Conservation (phyloP, 768 basidiomycete genomes). For the Suillus discolor region DNA sequence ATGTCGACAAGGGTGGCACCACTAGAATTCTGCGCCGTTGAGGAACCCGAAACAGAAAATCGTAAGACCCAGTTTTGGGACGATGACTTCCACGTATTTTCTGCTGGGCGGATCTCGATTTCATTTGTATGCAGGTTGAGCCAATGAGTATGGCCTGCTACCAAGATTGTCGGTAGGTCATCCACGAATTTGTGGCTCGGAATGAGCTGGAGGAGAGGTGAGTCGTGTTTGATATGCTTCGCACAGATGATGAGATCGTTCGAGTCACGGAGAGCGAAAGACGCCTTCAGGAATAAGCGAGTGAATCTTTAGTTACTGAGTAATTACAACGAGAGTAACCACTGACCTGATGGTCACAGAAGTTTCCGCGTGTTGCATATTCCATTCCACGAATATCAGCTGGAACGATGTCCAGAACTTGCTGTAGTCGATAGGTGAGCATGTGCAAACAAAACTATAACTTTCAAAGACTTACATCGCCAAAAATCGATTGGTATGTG, state of each 20-base stretch:
- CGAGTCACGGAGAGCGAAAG: conserved; percentile 21
- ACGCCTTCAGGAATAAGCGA: conserved; percentile 19
- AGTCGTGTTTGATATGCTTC: neutral
- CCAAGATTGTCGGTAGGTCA: conserved; percentile 29
- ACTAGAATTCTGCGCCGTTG: conserved; percentile 11
- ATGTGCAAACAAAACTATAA: neutral
- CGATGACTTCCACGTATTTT: conserved; percentile 27
- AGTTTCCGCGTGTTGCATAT: conserved; percentile 21
- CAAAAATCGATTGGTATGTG: conserved; percentile 24
- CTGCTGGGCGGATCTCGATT: conserved; percentile 32
- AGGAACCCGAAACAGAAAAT: conserved; percentile 14
- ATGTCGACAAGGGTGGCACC: conserved; percentile 26
- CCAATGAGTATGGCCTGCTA: conserved; percentile 33
- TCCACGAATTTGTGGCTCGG: conserved; percentile 22
- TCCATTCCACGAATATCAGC: conserved; percentile 28
- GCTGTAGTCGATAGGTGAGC: conserved; percentile 17
- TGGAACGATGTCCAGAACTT: conserved; percentile 25
- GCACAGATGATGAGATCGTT: conserved; percentile 24
- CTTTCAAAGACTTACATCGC: conserved; percentile 14
- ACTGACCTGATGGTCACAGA: conserved; percentile 24
- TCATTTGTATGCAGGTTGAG: conserved; percentile 23
- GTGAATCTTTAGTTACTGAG: neutral
- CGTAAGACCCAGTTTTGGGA: conserved; percentile 29
- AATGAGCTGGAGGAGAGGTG: conserved; percentile 23
- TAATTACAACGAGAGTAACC: neutral